phyloP scores from a whole-genome alignment of 352 stramenopile genomes.

The Globisporangium viniferum region DNA sequence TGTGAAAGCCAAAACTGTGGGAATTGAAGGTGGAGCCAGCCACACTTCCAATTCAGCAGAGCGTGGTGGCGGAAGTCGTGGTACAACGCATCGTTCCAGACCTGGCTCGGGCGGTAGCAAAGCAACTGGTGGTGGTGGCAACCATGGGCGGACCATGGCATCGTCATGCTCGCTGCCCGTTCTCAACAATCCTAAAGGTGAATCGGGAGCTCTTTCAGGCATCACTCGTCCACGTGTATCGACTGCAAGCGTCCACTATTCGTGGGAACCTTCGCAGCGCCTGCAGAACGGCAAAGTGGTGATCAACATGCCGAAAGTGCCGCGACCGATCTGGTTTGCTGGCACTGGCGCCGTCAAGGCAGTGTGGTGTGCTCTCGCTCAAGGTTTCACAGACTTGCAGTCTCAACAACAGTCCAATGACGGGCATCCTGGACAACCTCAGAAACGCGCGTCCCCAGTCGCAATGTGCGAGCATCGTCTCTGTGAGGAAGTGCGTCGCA shows the following conservation, averaged over 20 bases:
- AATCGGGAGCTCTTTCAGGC: neutral
- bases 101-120: neutral
- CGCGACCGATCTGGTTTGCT: conserved; percentile 82
- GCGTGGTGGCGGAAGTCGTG: conserved; percentile 1
- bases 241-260: conserved; percentile 44
- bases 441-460: neutral
- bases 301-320: conserved; percentile 79
- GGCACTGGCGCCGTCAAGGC: conserved; percentile 78
- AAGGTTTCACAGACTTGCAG: conserved; percentile 38
- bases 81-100: neutral
- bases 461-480: conserved; percentile 58
- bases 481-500: conserved; percentile 69
- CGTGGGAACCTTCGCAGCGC: conserved; percentile 61
- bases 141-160: neutral
- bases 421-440: neutral
- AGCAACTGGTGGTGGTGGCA: neutral
- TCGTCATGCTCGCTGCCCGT: conserved; percentile 24
- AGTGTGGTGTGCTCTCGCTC: conserved; percentile 74
- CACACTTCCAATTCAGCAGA: neutral
- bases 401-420: neutral
- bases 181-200: neutral
- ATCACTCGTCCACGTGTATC: neutral
- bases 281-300: conserved; percentile 59
- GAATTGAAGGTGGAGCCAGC: conserved; percentile 1
- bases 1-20: conserved; percentile 50